Evolutionary conservation across 2,329 filamentous ascomycete species (phyloP), one percentile per base, ranked within the genome.

Genomic region (Acrodontium crateriforme): DNA sequence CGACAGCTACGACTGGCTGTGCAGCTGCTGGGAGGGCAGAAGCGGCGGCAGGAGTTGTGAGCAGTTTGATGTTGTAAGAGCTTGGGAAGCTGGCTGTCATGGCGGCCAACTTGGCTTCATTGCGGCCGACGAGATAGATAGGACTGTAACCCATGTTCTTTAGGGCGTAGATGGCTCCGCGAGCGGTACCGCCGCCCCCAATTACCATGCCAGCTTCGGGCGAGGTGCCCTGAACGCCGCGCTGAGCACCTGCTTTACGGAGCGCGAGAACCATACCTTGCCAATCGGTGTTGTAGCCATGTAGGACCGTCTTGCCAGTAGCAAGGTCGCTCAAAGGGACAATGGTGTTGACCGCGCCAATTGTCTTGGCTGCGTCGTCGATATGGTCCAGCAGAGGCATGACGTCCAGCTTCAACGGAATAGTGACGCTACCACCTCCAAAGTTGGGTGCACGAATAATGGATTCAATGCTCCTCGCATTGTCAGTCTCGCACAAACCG

Each of bases 251-350:
- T 2, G 72, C 74, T 22, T 71, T 70, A 32, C 69, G 71, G 12
- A 98, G 68, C 3, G 81, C 76, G 41, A 78, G 71, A 2, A 79
- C 73, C 74, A 98, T 98, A 37, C 89, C 89, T 46, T 74, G 69
- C 78, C 84, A 98, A 59, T 98, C 89, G 9, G 89, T 98, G 56
- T 98, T 98, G 51, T 85, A 80, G 23, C 89, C 89, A 10, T 80
- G 54, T 3, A 95, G 69, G 16, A 44, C 34, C 3, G 38, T 60
- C 41, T 42, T 55, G 40, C 26, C 56, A 11, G 43, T 35, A 3
- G 53, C 59, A 6, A 41, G 46, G 6, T 57, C 50, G 15, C 49
- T 48, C 9, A 40, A 40, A 0, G 79, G 75, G 16, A 93, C 71
- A 45, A 98, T 78, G 11, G 89, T 98, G 59, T 98, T 98, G 38